A percentile compares a stretch with the other conserved stretches of the same genome.
phyloP scores from a whole-genome alignment of 306 rosid genomes.

The Ammopiptanthus mongolicus region DNA sequence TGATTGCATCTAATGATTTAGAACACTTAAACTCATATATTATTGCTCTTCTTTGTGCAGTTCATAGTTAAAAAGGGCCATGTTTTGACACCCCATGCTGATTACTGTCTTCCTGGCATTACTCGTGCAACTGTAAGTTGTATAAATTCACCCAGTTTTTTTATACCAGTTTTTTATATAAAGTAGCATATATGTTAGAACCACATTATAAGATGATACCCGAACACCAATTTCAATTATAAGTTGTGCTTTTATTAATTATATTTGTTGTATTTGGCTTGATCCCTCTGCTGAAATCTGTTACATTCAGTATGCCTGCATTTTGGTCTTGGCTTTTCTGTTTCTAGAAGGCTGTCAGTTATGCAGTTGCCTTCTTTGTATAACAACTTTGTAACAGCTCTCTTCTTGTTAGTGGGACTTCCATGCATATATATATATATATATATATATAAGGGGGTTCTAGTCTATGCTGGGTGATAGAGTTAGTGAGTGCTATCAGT shows the following conservation, averaged over 20 bases:
- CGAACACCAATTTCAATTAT: background rate
- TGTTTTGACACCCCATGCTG: constrained; percentile 80
- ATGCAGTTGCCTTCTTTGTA: too few species aligned
- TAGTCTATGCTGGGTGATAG: too few species aligned
- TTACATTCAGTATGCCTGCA: too few species aligned
- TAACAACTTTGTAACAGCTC: too few species aligned
- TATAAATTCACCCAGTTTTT: background rate
- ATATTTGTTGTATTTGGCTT: too few species aligned
- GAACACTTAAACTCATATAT: background rate
- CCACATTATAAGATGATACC: background rate
- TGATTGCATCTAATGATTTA: background rate
- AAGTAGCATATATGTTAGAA: background rate
- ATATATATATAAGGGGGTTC: too few species aligned
- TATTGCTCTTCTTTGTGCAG: constrained; percentile 34
- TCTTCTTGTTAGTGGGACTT: too few species aligned
- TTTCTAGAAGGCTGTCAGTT: too few species aligned
- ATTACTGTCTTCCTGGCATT: constrained; percentile 86
- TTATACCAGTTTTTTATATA: background rate
- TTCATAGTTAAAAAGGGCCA: constrained; percentile 70
- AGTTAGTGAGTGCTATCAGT: too few species aligned
- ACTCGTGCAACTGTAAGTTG: constrained; percentile 72
- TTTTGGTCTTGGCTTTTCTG: too few species aligned
- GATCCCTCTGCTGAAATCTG: too few species aligned
- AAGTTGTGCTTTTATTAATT: background rate
- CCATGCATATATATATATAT: too few species aligned